These are phyloP conservation scores for Cutaneotrichosporon mucoides DNA, from an alignment of 1,284 basidiomycete species.

Conservation along the genomic window DNA sequence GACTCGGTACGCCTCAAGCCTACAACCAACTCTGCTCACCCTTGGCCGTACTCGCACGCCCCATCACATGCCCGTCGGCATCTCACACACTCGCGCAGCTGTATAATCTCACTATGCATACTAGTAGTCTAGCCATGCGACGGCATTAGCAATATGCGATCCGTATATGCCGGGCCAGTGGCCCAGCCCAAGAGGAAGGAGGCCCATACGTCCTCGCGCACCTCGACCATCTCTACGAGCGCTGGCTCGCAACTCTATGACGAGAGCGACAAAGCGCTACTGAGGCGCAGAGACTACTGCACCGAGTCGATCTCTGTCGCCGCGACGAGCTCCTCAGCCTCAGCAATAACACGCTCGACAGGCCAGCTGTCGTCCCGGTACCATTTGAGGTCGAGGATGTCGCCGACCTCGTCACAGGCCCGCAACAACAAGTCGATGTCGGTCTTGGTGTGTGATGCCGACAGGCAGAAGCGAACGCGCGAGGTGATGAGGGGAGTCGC, in stretches of 20 bases:
- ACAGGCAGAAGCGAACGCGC: slow-evolving; percentile 90
- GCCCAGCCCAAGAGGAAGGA: too few relatives aligned
- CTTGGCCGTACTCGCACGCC: too few relatives aligned
- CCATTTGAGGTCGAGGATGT: slow-evolving; percentile 79
- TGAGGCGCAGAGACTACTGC: slow-evolving; percentile 1
- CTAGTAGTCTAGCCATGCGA: not conserved
- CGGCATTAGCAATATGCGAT: too few relatives aligned
- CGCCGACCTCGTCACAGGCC: slow-evolving; percentile 91
- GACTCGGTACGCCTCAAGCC: not conserved
- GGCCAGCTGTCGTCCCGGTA: slow-evolving; percentile 69
- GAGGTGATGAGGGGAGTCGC: slow-evolving; percentile 87
- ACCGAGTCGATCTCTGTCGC: slow-evolving; percentile 19
- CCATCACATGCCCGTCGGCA: too few relatives aligned
- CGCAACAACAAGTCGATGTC: slow-evolving; percentile 83
- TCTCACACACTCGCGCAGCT: too few relatives aligned
- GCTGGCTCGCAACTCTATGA: too few relatives aligned
- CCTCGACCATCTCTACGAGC: too few relatives aligned
- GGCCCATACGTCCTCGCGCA: too few relatives aligned
- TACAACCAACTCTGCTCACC: too few relatives aligned
- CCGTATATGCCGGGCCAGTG: too few relatives aligned
- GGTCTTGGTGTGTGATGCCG: slow-evolving; percentile 92
- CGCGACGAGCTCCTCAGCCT: slow-evolving; percentile 73
- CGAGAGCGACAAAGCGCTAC: too few relatives aligned
- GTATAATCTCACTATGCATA: not conserved
- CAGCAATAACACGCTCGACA: slow-evolving; percentile 69